Evolutionary conservation across 2,329 filamentous ascomycete genomes (phyloP).

Genomic region (Colletotrichum magnum): DNA sequence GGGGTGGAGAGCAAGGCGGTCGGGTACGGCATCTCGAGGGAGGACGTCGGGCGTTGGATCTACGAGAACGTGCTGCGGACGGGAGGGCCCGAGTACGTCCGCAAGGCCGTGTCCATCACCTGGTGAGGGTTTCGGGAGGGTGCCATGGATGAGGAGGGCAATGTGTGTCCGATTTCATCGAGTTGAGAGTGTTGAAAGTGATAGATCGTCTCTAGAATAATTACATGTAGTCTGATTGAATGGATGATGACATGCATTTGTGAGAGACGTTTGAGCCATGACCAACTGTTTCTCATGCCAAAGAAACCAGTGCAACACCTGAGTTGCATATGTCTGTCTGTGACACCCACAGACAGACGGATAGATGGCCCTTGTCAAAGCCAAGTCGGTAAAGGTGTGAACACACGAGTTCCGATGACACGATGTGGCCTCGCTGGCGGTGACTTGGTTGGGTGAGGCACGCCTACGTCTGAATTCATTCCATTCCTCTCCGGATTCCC

Average conservation of each 20-base stretch:
- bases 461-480: background rate
- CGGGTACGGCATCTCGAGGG: slow-evolving; percentile 63
- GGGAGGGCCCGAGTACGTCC: slow-evolving; percentile 45
- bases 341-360: too few species aligned
- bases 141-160: background rate
- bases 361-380: too few species aligned
- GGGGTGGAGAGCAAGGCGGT: slow-evolving; percentile 53
- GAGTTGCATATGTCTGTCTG: too few species aligned
- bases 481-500: background rate
- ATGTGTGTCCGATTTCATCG: background rate
- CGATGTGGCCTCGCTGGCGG: too few species aligned
- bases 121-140: slow-evolving; percentile 45
- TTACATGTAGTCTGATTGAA: too few species aligned
- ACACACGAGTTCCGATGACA: too few species aligned
- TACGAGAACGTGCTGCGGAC: slow-evolving; percentile 54
- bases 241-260: too few species aligned
- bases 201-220: too few species aligned
- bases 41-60: slow-evolving; percentile 64
- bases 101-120: slow-evolving; percentile 55
- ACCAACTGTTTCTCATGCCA: slow-evolving; percentile 6
- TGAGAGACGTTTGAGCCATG: background rate
- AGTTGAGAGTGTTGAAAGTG: too few species aligned
- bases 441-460: background rate
- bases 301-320: background rate
- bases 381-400: too few species aligned